Conservation (phyloP, 768 basidiomycete genomes). For the Hirschioporus abietinus region DNA sequence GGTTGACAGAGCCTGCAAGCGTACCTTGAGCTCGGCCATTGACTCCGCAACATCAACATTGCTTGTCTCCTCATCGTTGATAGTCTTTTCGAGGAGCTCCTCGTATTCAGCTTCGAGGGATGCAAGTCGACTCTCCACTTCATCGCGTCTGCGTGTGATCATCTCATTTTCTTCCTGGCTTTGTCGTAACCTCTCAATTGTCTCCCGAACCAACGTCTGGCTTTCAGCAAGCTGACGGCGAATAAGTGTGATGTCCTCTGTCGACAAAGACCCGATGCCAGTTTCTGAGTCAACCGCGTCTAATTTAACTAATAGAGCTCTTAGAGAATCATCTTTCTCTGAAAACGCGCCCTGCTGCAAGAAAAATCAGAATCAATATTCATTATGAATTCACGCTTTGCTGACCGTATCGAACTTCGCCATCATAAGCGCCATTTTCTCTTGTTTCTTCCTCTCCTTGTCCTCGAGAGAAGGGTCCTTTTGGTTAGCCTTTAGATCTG, state of each 20-base stretch:
- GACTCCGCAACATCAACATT: constrained; percentile 80
- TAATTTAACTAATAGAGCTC: constrained; percentile 76
- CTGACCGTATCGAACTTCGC: constrained; percentile 93
- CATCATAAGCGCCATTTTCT: constrained; percentile 99
- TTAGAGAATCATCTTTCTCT: constrained; percentile 92
- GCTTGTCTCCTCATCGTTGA: constrained; percentile 81
- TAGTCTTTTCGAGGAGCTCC: constrained; percentile 92
- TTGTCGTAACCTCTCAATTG: constrained; percentile 83
- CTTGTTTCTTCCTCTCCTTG: constrained; percentile 98
- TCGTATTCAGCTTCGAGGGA: constrained; percentile 92
- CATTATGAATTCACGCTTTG: constrained; percentile 14
- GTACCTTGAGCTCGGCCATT: constrained; percentile 86
- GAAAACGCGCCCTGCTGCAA: constrained; percentile 85
- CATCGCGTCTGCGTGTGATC: constrained; percentile 73
- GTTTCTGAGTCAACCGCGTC: constrained; percentile 69
- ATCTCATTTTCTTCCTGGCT: constrained; percentile 92
- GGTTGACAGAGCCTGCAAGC: constrained; percentile 20
- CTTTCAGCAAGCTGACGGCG: constrained; percentile 86
- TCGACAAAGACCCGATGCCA: constrained; percentile 50
- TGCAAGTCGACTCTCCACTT: constrained; percentile 77
- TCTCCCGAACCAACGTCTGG: constrained; percentile 80
- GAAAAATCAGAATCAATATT: constrained; percentile 5
- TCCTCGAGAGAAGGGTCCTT: constrained; percentile 88
- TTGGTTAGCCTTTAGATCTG: constrained; percentile 74
- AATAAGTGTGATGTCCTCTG: constrained; percentile 77